Evolutionary conservation across 176 grass and related monocot species (phyloP).

Genomic region (Pharus latifolius): DNA sequence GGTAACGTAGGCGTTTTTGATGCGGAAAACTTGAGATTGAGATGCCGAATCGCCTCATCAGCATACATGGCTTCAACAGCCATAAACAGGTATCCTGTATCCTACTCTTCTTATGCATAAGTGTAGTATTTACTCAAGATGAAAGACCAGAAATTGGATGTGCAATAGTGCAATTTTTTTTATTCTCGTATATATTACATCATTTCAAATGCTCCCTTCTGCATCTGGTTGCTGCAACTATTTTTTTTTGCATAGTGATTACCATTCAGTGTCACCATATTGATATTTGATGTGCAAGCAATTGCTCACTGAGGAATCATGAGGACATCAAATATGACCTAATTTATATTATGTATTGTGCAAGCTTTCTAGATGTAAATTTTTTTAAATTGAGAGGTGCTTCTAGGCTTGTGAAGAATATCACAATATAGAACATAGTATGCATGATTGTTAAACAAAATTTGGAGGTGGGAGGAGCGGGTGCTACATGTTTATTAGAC

Average conservation of each 20-base stretch:
- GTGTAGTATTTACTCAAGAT: background rate
- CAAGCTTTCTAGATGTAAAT: background rate
- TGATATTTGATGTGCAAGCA: background rate
- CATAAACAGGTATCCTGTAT: slow-evolving; percentile 41
- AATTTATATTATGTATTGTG: background rate
- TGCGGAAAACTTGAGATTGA: slow-evolving; percentile 80
- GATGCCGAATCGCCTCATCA: slow-evolving; percentile 66
- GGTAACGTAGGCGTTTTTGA: slow-evolving; percentile 85
- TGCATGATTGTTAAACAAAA: background rate
- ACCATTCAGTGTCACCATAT: background rate
- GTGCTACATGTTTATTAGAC: background rate
- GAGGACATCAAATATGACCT: background rate
- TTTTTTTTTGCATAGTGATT: slow-evolving; percentile 1
- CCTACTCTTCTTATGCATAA: background rate
- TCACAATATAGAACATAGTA: background rate
- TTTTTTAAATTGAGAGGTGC: background rate
- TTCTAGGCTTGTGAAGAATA: background rate
- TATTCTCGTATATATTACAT: no score
- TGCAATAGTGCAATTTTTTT: background rate
- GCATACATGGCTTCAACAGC: slow-evolving; percentile 44
- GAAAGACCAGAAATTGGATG: background rate
- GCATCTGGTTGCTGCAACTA: no score
- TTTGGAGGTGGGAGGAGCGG: background rate
- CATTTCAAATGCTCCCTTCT: no score
- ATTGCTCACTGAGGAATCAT: background rate